Evolutionary conservation across 2,329 filamentous ascomycete genomes (phyloP), one percentile per base, ranked within the genome.

Genomic region (Kalmusia sp.): DNA sequence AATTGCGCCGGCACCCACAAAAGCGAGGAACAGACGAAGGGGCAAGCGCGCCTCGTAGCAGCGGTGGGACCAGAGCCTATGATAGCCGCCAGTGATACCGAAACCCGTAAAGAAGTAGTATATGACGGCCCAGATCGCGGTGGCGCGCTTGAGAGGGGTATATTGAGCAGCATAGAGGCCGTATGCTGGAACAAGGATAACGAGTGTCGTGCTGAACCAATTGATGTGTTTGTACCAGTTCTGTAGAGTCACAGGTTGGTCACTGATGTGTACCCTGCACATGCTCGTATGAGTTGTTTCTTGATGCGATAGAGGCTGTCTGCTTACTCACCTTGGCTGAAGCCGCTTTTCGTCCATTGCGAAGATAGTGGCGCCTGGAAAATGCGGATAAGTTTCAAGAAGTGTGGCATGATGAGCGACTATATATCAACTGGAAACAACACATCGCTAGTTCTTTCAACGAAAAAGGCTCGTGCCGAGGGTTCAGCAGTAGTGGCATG

Each of bases 201-300:
- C 93, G 73, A 96, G 85, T 56, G 81, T 84, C 51, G 90, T 87
- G 76, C 95, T 96, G 62, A 96, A 83, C 92, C 92, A 96, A 82
- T 96, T 92, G 79, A 96, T 84, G 71, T 96, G 92, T 77, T 92
- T 88, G 78, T 92, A 86, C 90, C 90, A 93, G 80, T 96, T 96
- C 62, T 80, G 77, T 76, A 55, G 14, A 15, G 52, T 55, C 22
- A 95, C 88, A 57, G 89, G 87, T 60, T 84, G 83, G 55, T 93
- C 90, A 59, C 90, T 85, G 75, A 95, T 93, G 76, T 95, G 91
- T 69, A 87, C 82, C 78, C 93, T 95, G 12, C 87, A 82, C 78
- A 93, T 93, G n/a, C 6, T 3, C 12, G 43, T 34, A 6, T 25
- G 31, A 5, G 28, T 7, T 17, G 6, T 21, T 37, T 19, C 22